phyloP scores from a whole-genome alignment of 2,329 filamentous ascomycete genomes.

The Aureobasidium sp. region DNA sequence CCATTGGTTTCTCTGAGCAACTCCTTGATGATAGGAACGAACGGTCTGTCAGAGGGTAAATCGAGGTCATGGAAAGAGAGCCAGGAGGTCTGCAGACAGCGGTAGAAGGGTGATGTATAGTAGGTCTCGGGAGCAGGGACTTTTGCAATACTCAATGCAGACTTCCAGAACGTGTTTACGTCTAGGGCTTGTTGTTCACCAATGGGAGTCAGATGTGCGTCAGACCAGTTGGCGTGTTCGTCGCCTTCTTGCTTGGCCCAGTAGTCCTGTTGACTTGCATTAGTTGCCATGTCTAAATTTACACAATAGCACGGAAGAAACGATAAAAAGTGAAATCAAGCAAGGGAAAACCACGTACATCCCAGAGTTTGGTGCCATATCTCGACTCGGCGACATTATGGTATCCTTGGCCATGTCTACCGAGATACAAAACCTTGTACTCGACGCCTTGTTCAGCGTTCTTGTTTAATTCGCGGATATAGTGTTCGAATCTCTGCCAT shows the following conservation, averaged over 20 bases:
- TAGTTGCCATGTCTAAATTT: too few relatives aligned
- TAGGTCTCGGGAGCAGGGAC: slow-evolving; percentile 55
- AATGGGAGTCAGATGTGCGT: slow-evolving; percentile 50
- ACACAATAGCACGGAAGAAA: too few relatives aligned
- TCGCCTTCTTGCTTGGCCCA: slow-evolving; percentile 55
- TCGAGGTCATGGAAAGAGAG: slow-evolving; percentile 54
- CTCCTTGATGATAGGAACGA: slow-evolving; percentile 56
- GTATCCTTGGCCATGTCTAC: slow-evolving; percentile 21
- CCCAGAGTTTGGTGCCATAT: slow-evolving; percentile 21
- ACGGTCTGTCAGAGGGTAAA: slow-evolving; percentile 46
- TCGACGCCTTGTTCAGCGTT: slow-evolving; percentile 39
- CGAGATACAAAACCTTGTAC: slow-evolving; percentile 27
- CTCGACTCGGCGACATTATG: slow-evolving; percentile 21
- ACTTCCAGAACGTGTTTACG: slow-evolving; percentile 52
- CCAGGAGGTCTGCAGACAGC: slow-evolving; percentile 48
- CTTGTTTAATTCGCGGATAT: slow-evolving; percentile 45
- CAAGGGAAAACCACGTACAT: background rate
- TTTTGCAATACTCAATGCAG: slow-evolving; percentile 43
- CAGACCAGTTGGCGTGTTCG: slow-evolving; percentile 52
- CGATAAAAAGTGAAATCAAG: too few relatives aligned
- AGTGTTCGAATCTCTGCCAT: slow-evolving; percentile 58
- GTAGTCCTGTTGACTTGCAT: slow-evolving; percentile 32
- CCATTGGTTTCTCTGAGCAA: slow-evolving; percentile 58
- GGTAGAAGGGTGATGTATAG: slow-evolving; percentile 56
- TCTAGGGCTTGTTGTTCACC: slow-evolving; percentile 50